Base-by-base conservation (phyloP, 2,329 filamentous ascomycete species). In the Grosmannia penicillata region DNA sequence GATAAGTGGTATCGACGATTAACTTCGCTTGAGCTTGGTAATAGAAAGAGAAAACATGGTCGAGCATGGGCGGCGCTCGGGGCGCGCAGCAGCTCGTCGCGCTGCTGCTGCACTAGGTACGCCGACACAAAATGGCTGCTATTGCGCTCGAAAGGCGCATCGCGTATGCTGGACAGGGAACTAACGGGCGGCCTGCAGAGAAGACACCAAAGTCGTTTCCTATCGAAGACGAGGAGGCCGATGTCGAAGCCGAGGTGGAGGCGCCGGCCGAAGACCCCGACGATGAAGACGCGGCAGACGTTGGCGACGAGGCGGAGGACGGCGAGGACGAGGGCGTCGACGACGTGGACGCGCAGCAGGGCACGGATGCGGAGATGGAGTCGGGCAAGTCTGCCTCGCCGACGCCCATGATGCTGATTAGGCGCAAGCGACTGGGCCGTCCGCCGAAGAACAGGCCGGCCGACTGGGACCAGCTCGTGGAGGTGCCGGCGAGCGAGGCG, bases 361-460 rank as follows among this genome's bases (percentile, higher is more conserved):
- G 42, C 14, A 53, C 55, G 22, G 49, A 51, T 17, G 53, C 53
- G 4, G 52, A 51, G 3, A 53, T 54, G 22, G 53, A 56, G 10
- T 65, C 62, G 2, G 57, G 51, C 27, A 72, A 72, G 50, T 66
- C 70, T 10, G 65, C 70, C 2, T 63, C 66, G 1, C 68, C 70
- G 17, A 64, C 66, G 2, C 75, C 75, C 21, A 73, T 67, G 41
- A 70, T 72, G 19, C 68, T 80, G 33, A 69, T 85, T 43, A 75
- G 82, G 38, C 74, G 80, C 51, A 82, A 82, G 57, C 77, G 85
- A 37, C 69, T 87, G n/a, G 86, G 86, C 17, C 75, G 86, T 11
- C 85, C 85, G 3, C 83, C 85, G 1, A 93, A 91, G 67, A 87
- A 86, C 54, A 72, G 76, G 36, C 82, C 82, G 1, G 75, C 83